Base-by-base conservation (phyloP, 192 early-diverging fungal genomes). In the Haplosporangium gracile region DNA sequence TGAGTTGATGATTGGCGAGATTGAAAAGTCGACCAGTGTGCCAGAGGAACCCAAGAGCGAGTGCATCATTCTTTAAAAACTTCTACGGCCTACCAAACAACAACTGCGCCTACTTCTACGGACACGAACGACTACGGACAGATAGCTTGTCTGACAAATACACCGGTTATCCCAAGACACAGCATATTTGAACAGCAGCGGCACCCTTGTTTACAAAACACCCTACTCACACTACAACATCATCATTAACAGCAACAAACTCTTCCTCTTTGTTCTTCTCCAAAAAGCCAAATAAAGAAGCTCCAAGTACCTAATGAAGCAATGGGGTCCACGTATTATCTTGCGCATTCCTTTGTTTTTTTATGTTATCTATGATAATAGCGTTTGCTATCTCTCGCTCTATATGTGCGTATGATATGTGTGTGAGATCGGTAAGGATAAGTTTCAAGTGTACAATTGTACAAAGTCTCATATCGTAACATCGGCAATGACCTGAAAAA, bases 1-100 rank as follows among this genome's bases (percentile, higher is more conserved):
- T 85, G 95, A 97, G 81, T 77, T 94, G n/a, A 93, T 96, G 92
- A 93, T 97, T 74, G 90, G 88, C 68, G 93, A 95, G 86, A 97
- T 97, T 80, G 97, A 97, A 88, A 95, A 96, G 88, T 88, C 88
- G 42, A 90, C 91, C 42, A 94, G 92, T 24, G 89, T 91, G 18
- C 89, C 91, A 45, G 88, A 91, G 42, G 91, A 93, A 83, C 89
- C 90, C 45, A 90, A 91, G 73, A 85, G 82, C 68, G 88, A 88
- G 15, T 95, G 93, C 89, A 42, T 89, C 42, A 89, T 93, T 68
- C 68, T 90, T 43, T 94, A 88, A 74, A 79, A 6, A 7, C 8
- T n/a, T 29, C 26, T 26, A 2, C 29, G 24, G 15, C 55, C 6
- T 51, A 18, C 49, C 5, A 18, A 51, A 51, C 49, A 51, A 29